These are phyloP conservation scores for Alternaria sp. DNA, from an alignment of 2,329 filamentous ascomycete species.

Conservation along the genomic window DNA sequence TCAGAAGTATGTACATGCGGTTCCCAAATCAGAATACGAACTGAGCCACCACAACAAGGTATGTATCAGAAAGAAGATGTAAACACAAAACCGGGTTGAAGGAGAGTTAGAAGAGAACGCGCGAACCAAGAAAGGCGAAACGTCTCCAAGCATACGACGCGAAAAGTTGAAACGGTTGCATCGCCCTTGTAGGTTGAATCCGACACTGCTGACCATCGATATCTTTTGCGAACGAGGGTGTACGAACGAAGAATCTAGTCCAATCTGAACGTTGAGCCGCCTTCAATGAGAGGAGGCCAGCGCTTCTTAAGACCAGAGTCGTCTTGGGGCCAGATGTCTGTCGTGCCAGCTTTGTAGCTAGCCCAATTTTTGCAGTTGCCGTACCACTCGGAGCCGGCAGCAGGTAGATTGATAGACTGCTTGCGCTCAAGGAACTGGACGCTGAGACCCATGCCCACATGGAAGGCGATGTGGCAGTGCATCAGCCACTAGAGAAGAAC, in stretches of 20 bases:
- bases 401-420: constrained; percentile 30
- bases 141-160: neutral
- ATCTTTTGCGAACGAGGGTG: neutral
- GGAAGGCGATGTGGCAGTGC: constrained; percentile 43
- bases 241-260: neutral
- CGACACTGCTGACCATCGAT: neutral
- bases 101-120: constrained; percentile 19
- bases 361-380: constrained; percentile 41
- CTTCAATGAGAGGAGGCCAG: constrained; percentile 31
- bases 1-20: neutral
- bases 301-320: constrained; percentile 53
- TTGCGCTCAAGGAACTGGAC: constrained; percentile 40
- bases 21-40: neutral
- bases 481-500: constrained; percentile 33
- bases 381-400: constrained; percentile 34
- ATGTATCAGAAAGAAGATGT: neutral
- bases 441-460: constrained; percentile 39
- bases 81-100: neutral
- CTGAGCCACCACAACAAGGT: neutral
- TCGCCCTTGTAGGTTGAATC: neutral
- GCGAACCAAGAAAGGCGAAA: neutral
- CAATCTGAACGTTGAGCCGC: neutral
- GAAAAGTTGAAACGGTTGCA: neutral
- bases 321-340: constrained; percentile 46
- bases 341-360: constrained; percentile 23